Conservation (phyloP, 805 yeast species). For the Saturnispora silvae region DNA sequence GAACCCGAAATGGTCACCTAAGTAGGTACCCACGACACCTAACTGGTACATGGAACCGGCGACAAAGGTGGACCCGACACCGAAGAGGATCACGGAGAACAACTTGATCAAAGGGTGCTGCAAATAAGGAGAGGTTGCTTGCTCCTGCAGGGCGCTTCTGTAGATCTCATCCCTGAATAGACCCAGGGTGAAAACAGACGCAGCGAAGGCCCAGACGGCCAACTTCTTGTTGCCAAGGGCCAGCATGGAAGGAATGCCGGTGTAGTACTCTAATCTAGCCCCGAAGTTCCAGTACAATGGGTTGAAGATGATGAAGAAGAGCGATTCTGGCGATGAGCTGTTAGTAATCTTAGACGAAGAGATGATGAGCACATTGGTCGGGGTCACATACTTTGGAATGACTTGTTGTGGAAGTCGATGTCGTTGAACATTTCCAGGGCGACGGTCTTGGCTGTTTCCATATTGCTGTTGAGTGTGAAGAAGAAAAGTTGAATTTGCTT, state of each 20-base stretch:
- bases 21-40: constrained; percentile 92
- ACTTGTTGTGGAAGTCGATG: constrained; percentile 17
- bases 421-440: constrained; percentile 13
- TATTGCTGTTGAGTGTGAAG: background rate
- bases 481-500: background rate
- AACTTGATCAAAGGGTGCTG: constrained; percentile 26
- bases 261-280: constrained; percentile 77
- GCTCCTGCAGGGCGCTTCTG: constrained; percentile 59
- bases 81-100: constrained; percentile 46
- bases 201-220: constrained; percentile 82
- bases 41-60: constrained; percentile 79
- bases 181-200: constrained; percentile 78
- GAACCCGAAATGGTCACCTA: constrained; percentile 96
- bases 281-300: constrained; percentile 93
- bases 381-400: constrained; percentile 21
- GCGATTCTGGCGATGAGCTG: constrained; percentile 28
- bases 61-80: constrained; percentile 71
- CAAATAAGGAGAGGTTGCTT: constrained; percentile 54
- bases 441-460: constrained; percentile 4
- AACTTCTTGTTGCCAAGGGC: constrained; percentile 51
- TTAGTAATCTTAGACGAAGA: too few relatives aligned
- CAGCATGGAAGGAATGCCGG: constrained; percentile 64
- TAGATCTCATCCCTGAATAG: constrained; percentile 67
- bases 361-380: too few relatives aligned
- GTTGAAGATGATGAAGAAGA: constrained; percentile 72